Evolutionary conservation across 1,284 basidiomycete genomes (phyloP), one percentile per base, ranked within the genome.

Genomic region (Entoloma clypeatum): DNA sequence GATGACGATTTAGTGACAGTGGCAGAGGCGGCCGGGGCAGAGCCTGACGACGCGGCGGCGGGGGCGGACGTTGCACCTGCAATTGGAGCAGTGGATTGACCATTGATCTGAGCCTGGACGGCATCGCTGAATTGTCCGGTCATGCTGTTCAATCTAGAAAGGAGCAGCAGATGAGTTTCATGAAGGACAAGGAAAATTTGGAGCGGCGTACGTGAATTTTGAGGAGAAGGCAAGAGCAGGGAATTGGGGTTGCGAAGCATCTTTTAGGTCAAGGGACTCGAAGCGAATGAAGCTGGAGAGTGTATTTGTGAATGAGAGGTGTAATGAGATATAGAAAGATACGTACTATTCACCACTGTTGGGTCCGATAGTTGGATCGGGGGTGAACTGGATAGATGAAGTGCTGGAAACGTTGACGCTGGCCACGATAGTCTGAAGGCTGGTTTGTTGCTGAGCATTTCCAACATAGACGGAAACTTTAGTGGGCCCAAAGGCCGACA

Each of bases 221-320:
- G 89, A 75, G n/a, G 88, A 90, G 72, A 91, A 93, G 2, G 86
- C 79, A 49, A 83, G 68, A 41, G 75, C 77, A 2, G 71, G 75
- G 62, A 68, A 82, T 36, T 74, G 65, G 11, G 80, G 62, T 44
- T 71, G 60, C 2, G 55, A 54, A 19, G 75, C 37, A 59, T 83
- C 75, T 59, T 71, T 80, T 38, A 75, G 52, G 44, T 24, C 55
- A 28, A 71, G 46, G 0, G 87, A 86, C 45, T 82, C 74, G 59
- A 86, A 69, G 41, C 86, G 85, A 54, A 89, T 72, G 67, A 89
- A 89, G 66, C 84, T 85, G 46, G 10, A 45, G 24, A 23, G 21
- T 25, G 29, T 27, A 11, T 53, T 7, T 40, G 45, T 47, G 41
- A 14, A 17, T 37, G n/a, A 35, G 11, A 44, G 33, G 24, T 17